phyloP scores from a whole-genome alignment of 1,284 basidiomycete genomes.

The Pseudozyma sp. region DNA sequence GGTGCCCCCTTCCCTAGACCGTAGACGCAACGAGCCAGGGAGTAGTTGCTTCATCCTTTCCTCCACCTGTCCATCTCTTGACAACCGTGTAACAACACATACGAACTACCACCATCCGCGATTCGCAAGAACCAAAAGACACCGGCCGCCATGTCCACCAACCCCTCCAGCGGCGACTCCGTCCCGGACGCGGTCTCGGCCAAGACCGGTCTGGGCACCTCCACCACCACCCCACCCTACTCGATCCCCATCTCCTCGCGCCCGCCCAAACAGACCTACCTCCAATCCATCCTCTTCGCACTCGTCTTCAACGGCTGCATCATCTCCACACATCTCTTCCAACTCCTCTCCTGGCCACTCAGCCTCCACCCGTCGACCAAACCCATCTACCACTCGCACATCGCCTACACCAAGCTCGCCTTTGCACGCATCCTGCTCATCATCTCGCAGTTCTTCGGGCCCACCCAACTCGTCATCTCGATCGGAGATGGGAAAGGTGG shows the following conservation, averaged over 20 bases:
- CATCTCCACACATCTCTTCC: conserved; percentile 44
- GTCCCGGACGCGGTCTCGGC: conserved; percentile 19
- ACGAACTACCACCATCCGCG: background rate
- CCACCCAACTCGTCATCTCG: conserved; percentile 54
- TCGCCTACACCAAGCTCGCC: conserved; percentile 54
- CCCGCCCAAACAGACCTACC: conserved; percentile 14
- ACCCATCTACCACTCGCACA: conserved; percentile 36
- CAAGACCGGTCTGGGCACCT: conserved; percentile 36
- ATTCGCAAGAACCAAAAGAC: background rate
- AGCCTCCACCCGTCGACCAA: conserved; percentile 31
- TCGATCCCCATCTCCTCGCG: conserved; percentile 49
- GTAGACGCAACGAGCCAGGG: background rate
- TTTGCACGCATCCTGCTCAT: conserved; percentile 47
- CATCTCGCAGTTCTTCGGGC: conserved; percentile 61
- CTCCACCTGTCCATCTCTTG: too few species aligned
- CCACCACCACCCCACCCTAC: conserved; percentile 15
- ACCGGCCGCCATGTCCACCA: background rate
- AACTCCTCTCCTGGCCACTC: conserved; percentile 52
- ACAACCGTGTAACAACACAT: background rate
- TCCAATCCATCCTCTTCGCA: conserved; percentile 53
- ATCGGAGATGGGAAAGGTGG: conserved; percentile 54
- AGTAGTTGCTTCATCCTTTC: too few species aligned
- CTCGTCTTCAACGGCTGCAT: conserved; percentile 56
- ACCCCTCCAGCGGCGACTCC: background rate
- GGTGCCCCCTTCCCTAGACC: too few species aligned